A percentile compares a stretch with the other conserved stretches of the same genome.
Conservation (phyloP, 805 yeast genomes). For the Candida nanaspora region DNA sequence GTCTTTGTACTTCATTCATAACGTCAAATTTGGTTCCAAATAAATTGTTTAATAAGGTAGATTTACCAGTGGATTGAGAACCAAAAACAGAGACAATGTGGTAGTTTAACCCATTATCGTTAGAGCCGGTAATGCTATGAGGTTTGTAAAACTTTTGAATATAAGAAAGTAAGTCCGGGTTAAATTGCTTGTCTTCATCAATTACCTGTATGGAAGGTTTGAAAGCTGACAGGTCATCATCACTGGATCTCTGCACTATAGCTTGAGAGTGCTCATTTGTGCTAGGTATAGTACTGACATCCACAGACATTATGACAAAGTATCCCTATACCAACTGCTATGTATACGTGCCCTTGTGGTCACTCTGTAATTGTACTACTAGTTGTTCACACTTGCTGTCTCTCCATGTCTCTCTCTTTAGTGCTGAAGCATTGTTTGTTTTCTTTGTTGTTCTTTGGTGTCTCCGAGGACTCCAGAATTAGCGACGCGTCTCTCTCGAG, state of each 20-base stretch:
- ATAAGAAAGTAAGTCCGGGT: constrained; percentile 24
- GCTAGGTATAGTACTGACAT: no score
- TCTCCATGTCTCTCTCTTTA: no score
- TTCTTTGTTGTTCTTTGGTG: no score
- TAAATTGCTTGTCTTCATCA: constrained; percentile 53
- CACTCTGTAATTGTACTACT: no score
- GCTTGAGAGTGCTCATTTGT: not conserved
- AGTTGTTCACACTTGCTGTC: no score
- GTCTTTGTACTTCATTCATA: constrained; percentile 81
- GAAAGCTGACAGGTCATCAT: not conserved
- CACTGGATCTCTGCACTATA: not conserved
- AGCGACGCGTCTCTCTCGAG: no score
- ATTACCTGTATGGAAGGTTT: constrained; percentile 48
- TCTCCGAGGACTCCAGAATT: no score
- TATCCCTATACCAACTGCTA: no score
- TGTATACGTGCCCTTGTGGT: no score
- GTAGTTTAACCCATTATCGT: constrained; percentile 63
- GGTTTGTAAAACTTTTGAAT: constrained; percentile 20
- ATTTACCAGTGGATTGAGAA: constrained; percentile 94
- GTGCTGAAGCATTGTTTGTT: no score
- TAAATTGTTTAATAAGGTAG: constrained; percentile 78
- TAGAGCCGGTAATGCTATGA: constrained; percentile 5
- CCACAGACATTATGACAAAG: no score
- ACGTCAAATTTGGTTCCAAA: constrained; percentile 88
- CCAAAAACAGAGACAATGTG: constrained; percentile 96